Evolutionary conservation across 768 basidiomycete species (phyloP).

Genomic region (Leccinellum luteum): DNA sequence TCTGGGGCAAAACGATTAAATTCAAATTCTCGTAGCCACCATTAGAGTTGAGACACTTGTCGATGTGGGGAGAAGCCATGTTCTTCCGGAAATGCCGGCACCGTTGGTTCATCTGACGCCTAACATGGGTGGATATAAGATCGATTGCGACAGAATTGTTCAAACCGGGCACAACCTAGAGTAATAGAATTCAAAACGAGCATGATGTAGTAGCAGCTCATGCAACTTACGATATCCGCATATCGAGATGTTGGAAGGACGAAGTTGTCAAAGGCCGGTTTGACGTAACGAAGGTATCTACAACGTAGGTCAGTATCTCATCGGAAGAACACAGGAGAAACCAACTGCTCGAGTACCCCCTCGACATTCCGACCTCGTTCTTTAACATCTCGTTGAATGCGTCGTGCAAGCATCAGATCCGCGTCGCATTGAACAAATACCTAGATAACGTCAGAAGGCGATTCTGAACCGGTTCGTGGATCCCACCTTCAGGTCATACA

Average conservation of each 20-base stretch:
- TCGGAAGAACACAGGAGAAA: background rate
- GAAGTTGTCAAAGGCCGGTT: constrained; percentile 92
- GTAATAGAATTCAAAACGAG: background rate
- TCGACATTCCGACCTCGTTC: constrained; percentile 85
- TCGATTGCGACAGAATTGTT: constrained; percentile 91
- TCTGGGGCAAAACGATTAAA: constrained; percentile 69
- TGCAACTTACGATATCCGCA: constrained; percentile 75
- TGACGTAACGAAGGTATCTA: constrained; percentile 92
- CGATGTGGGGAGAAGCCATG: constrained; percentile 53
- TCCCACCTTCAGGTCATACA: constrained; percentile 89
- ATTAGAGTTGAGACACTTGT: constrained; percentile 37
- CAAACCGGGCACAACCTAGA: constrained; percentile 93
- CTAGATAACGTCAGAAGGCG: constrained; percentile 32
- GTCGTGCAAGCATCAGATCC: constrained; percentile 94
- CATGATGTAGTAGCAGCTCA: background rate
- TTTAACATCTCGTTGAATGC: constrained; percentile 82
- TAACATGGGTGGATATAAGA: constrained; percentile 87
- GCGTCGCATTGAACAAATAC: constrained; percentile 92
- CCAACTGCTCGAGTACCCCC: constrained; percentile 86
- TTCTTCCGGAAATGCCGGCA: constrained; percentile 68
- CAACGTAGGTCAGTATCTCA: constrained; percentile 2
- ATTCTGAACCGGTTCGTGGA: background rate
- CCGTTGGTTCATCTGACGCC: constrained; percentile 78
- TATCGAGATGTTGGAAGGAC: constrained; percentile 82
- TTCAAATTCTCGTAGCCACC: constrained; percentile 45